Conservation (phyloP, 768 basidiomycete species). For the Termitomyces sp. region DNA sequence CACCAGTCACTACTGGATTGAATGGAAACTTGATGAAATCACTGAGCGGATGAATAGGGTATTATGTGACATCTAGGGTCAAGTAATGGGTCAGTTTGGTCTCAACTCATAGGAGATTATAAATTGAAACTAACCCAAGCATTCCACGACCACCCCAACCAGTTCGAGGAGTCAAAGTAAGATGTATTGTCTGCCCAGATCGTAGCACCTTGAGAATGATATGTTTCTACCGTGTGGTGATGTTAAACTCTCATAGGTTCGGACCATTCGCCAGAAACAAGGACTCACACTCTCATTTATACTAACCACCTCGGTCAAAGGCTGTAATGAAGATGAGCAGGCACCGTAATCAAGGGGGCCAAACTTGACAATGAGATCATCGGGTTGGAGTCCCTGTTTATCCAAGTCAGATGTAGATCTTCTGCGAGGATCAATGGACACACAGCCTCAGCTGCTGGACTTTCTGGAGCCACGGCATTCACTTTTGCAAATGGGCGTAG, state of each 20-base stretch:
- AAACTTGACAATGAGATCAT: slow-evolving; percentile 73
- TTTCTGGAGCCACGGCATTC: slow-evolving; percentile 70
- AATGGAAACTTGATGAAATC: not conserved
- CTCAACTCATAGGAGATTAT: not conserved
- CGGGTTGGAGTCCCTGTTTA: slow-evolving; percentile 56
- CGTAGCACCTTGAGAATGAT: slow-evolving; percentile 57
- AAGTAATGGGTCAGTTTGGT: slow-evolving; percentile 4
- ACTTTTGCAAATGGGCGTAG: slow-evolving; percentile 71
- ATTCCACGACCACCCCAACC: slow-evolving; percentile 88
- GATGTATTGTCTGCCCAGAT: slow-evolving; percentile 32
- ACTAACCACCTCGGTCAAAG: slow-evolving; percentile 70
- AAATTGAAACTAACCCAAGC: slow-evolving; percentile 54
- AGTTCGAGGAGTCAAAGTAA: slow-evolving; percentile 62
- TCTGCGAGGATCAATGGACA: slow-evolving; percentile 7
- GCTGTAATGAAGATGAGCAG: slow-evolving; percentile 51
- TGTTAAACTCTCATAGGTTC: not conserved
- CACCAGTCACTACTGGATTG: not conserved
- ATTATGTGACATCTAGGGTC: slow-evolving; percentile 54
- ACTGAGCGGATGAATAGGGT: slow-evolving; percentile 32
- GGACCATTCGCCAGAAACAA: not conserved
- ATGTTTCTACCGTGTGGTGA: slow-evolving; percentile 38
- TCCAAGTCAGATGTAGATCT: not conserved
- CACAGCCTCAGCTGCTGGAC: slow-evolving; percentile 83
- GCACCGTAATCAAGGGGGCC: slow-evolving; percentile 52
- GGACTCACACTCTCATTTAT: slow-evolving; percentile 68